Base-by-base conservation (phyloP, 2,329 filamentous ascomycete genomes). In the Colletotrichum cereale region DNA sequence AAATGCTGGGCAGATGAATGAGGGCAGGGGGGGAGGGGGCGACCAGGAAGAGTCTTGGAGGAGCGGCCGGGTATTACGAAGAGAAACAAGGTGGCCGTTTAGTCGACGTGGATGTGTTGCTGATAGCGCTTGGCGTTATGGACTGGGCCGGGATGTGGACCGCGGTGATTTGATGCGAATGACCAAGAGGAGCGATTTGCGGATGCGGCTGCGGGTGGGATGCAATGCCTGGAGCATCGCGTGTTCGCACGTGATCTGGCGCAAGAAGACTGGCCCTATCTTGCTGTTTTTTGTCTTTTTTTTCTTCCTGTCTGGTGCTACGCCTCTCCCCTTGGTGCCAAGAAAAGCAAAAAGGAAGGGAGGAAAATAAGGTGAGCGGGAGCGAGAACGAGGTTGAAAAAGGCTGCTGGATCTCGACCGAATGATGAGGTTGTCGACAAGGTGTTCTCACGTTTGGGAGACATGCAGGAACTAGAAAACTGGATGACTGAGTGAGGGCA, bases 181-280 rank as follows among this genome's bases (percentile, higher is more conserved):
- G 53, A 26, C 53, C 36, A 16, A 18, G 18, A 38, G 14, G 34
- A n/a, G 53, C 21, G 34, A 18, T 26, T 40, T 26, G 34, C 53
- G 12, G 21, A 40, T 29, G 44, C 58, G 36, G 42, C 36, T 67
- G 40, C 53, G 24, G 40, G 42, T 55, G 62, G 40, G 56, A 38
- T 44, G 64, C 36, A 29, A 63, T n/a, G n/a, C n/a, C 14, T 12
- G 26, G 40, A 55, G n/a, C 67, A 71, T 71, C 68, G 68, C 68
- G 64, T 71, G 26, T 62, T 58, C 29, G 26, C 64, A 71, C 68
- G 68, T 71, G 68, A 71, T 67, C 40, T 71, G n/a, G 44, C 50
- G 57, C 57, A 52, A 71, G 52, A 71, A 47, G 47, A 24, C 5
- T 10, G 40, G 18, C 60, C 47, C 60, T 64, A 38, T 50, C 16